Evolutionary conservation across 768 basidiomycete species (phyloP), one percentile per base, ranked within the genome.

Genomic region (Mrakia gelida): DNA sequence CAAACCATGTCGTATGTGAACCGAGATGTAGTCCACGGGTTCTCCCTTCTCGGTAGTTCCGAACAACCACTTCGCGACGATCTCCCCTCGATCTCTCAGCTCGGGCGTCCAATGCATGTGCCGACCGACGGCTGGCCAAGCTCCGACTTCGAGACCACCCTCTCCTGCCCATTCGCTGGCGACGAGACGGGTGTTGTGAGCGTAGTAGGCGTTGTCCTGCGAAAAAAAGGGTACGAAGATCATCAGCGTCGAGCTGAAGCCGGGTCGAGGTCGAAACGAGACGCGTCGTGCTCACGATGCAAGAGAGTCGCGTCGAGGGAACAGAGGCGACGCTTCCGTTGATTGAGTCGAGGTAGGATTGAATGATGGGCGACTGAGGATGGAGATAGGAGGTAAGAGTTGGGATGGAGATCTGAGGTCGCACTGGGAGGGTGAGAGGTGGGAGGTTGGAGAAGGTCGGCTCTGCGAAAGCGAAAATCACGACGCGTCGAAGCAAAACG

Each of bases 121-220:
- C 9, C 34, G 9, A n/a, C 67, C 67, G 26, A 70, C 67, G 3
- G 13, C 41, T 15, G 67, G 67, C 67, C 67, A 70, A 21, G 65
- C 30, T 34, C 65, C 65, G 3, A 67, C 65, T 7, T 30, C n/a
- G 65, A 30, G 65, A 38, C 38, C 65, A 15, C 28, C 65, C 16
- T 67, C 65, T 28, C 65, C 65, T 15, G 65, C 65, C 34, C 34
- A 67, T 67, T 67, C 65, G 65, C 32, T 34, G 21, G 65, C 30
- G 65, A 67, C 65, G 32, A 67, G 38, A 10, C 65, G 65, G 1
- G 67, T 70, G 67, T 41, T n/a, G 67, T 70, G 38, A 11, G 38
- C 38, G 67, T 41, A 43, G 67, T 41, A 70, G 41, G 67, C 65
- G 32, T 67, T 67, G 32, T 67, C 65, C 65, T 67, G 28, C n/a